Conservation (phyloP, 2,329 filamentous ascomycete species). For the Xylaria sp. region DNA sequence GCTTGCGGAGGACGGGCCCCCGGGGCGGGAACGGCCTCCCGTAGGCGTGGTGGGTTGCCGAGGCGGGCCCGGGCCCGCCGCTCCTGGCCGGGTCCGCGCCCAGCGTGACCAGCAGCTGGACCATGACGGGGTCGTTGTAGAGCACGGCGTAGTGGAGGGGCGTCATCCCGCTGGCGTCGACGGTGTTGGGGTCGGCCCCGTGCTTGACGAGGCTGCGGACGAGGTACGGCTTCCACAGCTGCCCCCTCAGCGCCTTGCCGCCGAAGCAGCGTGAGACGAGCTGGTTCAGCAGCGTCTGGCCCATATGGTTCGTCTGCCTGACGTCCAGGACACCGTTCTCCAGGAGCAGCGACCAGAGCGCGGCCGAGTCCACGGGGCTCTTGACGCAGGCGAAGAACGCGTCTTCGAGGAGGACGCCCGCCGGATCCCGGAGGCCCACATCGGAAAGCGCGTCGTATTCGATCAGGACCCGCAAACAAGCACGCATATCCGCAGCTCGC, state of each 20-base stretch:
- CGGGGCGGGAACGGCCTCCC: slow-evolving; percentile 1
- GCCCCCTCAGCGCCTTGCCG: background rate
- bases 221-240: slow-evolving; percentile 9
- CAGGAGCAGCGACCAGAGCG: slow-evolving; percentile 1
- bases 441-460: background rate
- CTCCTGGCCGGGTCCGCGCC: slow-evolving; percentile 3
- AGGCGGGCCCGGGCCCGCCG: background rate
- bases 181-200: slow-evolving; percentile 3
- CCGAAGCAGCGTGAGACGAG: slow-evolving; percentile 5
- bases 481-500: too few species aligned
- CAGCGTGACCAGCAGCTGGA: slow-evolving; percentile 3
- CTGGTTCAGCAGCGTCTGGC: slow-evolving; percentile 6
- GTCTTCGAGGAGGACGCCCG: background rate
- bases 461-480: background rate
- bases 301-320: background rate
- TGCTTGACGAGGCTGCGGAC: background rate
- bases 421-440: background rate
- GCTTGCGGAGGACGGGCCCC: background rate
- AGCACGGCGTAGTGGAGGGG: slow-evolving; percentile 6
- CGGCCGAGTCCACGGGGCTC: background rate
- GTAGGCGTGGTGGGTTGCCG: slow-evolving; percentile 10
- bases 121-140: background rate
- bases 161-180: slow-evolving; percentile 3
- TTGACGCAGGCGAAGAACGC: background rate
- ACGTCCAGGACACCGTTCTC: background rate